Evolutionary conservation across 2,329 filamentous ascomycete genomes (phyloP), one percentile per base, ranked within the genome.

Genomic region (Cercospora berteroae): DNA sequence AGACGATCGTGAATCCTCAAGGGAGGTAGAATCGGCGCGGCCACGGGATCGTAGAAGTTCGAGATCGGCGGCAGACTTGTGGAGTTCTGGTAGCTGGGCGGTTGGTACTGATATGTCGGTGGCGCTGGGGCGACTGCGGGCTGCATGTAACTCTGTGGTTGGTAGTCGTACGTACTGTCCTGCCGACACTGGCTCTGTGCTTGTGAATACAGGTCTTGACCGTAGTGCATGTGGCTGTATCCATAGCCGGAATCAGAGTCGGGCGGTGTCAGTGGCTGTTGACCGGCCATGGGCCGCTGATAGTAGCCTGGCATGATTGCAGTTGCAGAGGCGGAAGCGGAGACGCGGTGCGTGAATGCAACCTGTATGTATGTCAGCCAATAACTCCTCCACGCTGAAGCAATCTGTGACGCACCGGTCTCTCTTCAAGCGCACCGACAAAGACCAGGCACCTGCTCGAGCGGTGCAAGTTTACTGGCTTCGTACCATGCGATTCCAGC

Each of bases 261-360:
- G 67, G 83, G 83, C 10, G 83, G 83, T 60, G 83, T 84, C 68
- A 83, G 79, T 69, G 81, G 81, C 58, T 82, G 76, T 66, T 78
- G 76, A 66, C 69, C 72, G 63, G 79, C 78, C 77, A 80, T 75
- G 67, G 81, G 79, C 61, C 81, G 80, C 27, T 65, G 64, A 73
- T 84, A 84, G 76, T 84, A 84, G 74, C 82, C 81, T 72, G 83
- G 83, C 83, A 85, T 85, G 77, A 73, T 80, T 76, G 75, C 73
- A 71, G 70, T 70, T 70, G 71, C 71, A 71, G 76, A 73, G 73
- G 72, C 71, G 66, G 72, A 77, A 78, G 76, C 74, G 75, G 80
- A 79, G 79, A 81, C 82, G 82, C 79, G 80, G 78, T 73, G 73
- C 70, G 74, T 66, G 67, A 31, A 66, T 69, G 78, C 77, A 77